Percentiles rank a stretch among this genome's conserved stretches.
Evolutionary conservation across 108 stramenopile genomes (phyloP).

Genomic region (Cyclotella baltica): DNA sequence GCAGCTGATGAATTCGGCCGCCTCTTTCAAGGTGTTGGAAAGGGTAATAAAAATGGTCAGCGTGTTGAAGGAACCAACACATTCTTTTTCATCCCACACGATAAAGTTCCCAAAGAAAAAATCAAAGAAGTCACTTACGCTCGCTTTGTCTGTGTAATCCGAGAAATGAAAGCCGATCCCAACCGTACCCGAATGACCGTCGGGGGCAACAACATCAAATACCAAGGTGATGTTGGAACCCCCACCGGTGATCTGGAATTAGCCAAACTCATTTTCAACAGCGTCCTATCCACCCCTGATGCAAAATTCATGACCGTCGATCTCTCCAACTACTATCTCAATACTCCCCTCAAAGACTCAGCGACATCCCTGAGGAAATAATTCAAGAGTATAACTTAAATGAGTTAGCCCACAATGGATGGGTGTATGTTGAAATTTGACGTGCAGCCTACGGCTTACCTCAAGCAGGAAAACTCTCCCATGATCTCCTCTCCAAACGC

Average conservation of each 20-base stretch:
- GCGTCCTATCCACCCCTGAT: no score
- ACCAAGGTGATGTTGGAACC: no score
- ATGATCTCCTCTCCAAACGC: constrained; percentile 15
- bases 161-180: no score
- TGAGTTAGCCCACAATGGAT: constrained; percentile 13
- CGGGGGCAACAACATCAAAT: background rate
- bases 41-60: background rate
- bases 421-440: constrained; percentile 58
- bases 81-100: background rate
- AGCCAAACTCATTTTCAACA: no score
- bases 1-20: no score
- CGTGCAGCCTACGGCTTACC: constrained; percentile 46
- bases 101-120: background rate
- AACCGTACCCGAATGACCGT: background rate
- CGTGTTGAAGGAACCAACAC: no score
- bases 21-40: constrained; percentile 15
- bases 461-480: no score
- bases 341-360: background rate
- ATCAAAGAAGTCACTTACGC: background rate
- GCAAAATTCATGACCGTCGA: background rate
- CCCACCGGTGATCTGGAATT: no score
- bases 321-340: background rate
- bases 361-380: background rate
- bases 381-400: no score
- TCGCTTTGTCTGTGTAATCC: no score